Base-by-base conservation (phyloP, 148 eudicot genomes). In the Heliamphora exappendiculata region DNA sequence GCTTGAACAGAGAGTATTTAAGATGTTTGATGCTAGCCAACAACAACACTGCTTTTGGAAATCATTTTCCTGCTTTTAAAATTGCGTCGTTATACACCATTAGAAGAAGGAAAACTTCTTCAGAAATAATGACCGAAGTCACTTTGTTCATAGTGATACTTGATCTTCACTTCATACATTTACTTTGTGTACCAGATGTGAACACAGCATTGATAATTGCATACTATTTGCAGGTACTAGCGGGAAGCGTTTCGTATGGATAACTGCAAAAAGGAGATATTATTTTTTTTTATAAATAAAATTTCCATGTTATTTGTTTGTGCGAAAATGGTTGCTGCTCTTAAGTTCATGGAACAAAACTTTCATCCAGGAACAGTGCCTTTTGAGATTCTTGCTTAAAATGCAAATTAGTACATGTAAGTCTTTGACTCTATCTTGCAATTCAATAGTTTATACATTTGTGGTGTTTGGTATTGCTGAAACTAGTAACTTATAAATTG, bases 141-240 rank as follows among this genome's bases (percentile, higher is more conserved):
- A 3, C 24, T 1, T 57, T 7, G 57, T 73, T 22, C 36, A 58
- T 13, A 14, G 7, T 44, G 34, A 37, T 39, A 16, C 36, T 3
- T 37, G 22, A 36, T 72, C 62, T 73, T 22, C 2, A 22, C 33
- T 37, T 19, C 31, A 11, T 22, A n/a, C 14, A 12, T 4, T 54
- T 16, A 9, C 47, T 26, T 72, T 72, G 31, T 12, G 31, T 13
- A 54, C 7, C 1, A 54, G 63, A 31, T 55, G 49, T 73, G 20
- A 13, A 53, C 68, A 5, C 3, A 33, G 67, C 31, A 29, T 71
- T 71, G 55, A 53, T 72, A 0, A 20, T 72, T 20, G 1, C 42
- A 22, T 72, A 34, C 4, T 34, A n/a, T 57, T 47, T 73, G 66
- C 76, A 73, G 76, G 49, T 58, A 39, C 11, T 37, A n/a, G n/a